phyloP scores from a whole-genome alignment of 108 stramenopile species.

The Fistulifera solaris region DNA sequence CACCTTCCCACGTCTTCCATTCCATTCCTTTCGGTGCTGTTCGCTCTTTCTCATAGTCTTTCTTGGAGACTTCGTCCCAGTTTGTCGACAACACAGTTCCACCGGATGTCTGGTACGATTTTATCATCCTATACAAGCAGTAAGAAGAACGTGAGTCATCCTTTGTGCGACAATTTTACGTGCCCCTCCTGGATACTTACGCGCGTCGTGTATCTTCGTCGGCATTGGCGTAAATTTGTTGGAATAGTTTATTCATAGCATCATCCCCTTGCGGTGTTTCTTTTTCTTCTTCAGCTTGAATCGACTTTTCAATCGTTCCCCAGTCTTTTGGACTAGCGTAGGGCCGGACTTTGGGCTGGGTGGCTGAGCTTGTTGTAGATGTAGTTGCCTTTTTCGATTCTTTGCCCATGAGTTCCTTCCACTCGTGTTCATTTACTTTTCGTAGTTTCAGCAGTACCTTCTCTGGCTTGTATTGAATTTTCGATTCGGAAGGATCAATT shows the following conservation, averaged over 20 bases:
- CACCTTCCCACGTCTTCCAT: slow-evolving; percentile 49
- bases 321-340: slow-evolving; percentile 84
- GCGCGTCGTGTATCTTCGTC: slow-evolving; percentile 9
- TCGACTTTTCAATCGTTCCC: slow-evolving; percentile 71
- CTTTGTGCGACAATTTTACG: neutral
- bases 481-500: slow-evolving; percentile 49
- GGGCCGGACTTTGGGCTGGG: slow-evolving; percentile 21
- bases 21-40: slow-evolving; percentile 94
- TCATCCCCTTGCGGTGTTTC: slow-evolving; percentile 97
- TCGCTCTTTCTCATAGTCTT: slow-evolving; percentile 97
- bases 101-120: slow-evolving; percentile 93
- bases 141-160: slow-evolving; percentile 83
- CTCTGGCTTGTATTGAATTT: slow-evolving; percentile 55
- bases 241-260: slow-evolving; percentile 94
- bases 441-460: slow-evolving; percentile 79
- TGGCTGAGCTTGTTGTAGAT: neutral
- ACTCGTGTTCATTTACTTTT: slow-evolving; percentile 57
- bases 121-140: slow-evolving; percentile 64
- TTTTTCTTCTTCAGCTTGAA: slow-evolving; percentile 76
- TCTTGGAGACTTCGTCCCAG: slow-evolving; percentile 94
- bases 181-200: neutral
- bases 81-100: slow-evolving; percentile 95
- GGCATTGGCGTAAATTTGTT: slow-evolving; percentile 89
- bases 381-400: slow-evolving; percentile 2
- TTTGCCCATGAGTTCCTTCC: slow-evolving; percentile 65